Percentiles rank a stretch among this genome's conserved stretches.
These are phyloP conservation scores for Polygonum aviculare DNA, from an alignment of 148 eudicot genomes.

Conservation along the genomic window DNA sequence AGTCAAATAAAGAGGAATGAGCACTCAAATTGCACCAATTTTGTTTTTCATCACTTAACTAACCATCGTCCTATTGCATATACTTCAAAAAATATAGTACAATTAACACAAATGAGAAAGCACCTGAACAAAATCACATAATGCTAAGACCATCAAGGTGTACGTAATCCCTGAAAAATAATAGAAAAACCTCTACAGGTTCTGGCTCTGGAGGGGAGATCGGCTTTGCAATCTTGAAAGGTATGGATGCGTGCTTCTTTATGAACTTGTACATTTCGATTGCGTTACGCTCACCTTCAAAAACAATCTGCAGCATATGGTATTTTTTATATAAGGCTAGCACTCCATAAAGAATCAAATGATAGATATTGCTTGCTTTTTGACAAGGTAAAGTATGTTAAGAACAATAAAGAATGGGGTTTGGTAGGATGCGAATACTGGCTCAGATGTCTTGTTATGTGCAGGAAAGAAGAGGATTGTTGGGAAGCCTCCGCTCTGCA, in stretches of 20 bases:
- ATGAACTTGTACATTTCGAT: conserved; percentile 69
- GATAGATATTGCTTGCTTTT: background rate
- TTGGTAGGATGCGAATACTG: conserved; percentile 34
- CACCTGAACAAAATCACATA: too few relatives aligned
- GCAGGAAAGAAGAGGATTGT: conserved; percentile 80
- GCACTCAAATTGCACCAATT: background rate
- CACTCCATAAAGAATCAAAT: too few relatives aligned
- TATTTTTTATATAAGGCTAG: background rate
- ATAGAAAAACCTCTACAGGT: too few relatives aligned
- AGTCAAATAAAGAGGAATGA: background rate
- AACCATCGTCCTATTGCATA: background rate
- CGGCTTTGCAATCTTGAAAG: conserved; percentile 66
- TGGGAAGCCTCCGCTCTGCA: conserved; percentile 44
- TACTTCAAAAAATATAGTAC: too few relatives aligned
- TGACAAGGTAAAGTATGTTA: background rate
- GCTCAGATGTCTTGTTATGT: conserved; percentile 74
- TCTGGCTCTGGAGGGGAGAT: conserved; percentile 17
- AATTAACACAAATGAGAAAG: too few relatives aligned
- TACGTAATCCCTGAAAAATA: too few relatives aligned
- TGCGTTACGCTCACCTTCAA: conserved; percentile 44
- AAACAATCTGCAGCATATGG: conserved; percentile 32
- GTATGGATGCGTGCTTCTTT: conserved; percentile 62
- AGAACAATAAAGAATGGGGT: background rate
- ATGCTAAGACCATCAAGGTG: too few relatives aligned
- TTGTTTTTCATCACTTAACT: background rate